These are phyloP conservation scores for Lasiodiplodia hormozganensis DNA, from an alignment of 2,329 filamentous ascomycete genomes.

Conservation along the genomic window DNA sequence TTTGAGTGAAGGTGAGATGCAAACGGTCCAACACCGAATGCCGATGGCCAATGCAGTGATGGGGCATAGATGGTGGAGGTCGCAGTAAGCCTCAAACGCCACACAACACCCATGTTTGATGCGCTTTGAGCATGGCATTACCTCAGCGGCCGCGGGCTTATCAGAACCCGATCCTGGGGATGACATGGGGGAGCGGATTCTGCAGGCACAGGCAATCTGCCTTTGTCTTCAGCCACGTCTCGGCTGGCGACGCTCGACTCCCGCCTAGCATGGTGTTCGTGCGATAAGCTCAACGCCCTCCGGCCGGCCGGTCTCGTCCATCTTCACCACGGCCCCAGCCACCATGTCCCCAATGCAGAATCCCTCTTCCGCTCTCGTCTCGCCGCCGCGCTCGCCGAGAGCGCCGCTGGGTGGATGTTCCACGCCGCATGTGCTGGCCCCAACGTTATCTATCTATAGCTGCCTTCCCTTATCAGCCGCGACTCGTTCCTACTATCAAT, in stretches of 20 bases:
- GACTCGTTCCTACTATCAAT: conserved; percentile 10
- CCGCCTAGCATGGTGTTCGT: not conserved
- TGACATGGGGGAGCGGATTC: not conserved
- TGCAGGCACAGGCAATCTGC: conserved; percentile 4
- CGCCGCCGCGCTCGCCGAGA: not conserved
- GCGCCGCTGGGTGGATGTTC: not conserved
- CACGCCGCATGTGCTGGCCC: conserved; percentile 14
- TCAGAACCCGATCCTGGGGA: not conserved
- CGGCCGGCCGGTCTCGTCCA: not conserved
- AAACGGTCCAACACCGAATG: not conserved
- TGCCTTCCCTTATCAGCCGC: conserved; percentile 21
- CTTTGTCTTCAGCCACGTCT: conserved; percentile 3
- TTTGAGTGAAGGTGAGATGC: not conserved
- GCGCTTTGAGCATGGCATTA: conserved; percentile 25
- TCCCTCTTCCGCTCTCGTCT: not conserved
- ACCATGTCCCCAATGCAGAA: not conserved
- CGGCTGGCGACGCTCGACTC: conserved; percentile 1
- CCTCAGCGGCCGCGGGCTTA: conserved; percentile 22
- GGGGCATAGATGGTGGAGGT: not conserved
- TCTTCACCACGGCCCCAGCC: not conserved
- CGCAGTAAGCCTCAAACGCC: not conserved
- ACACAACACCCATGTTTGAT: not conserved
- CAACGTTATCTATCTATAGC: conserved; percentile 7
- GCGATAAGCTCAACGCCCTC: conserved; percentile 9
- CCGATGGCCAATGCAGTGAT: not conserved